Base-by-base conservation (phyloP, 352 stramenopile genomes). In the Phytophthora nicotianae region DNA sequence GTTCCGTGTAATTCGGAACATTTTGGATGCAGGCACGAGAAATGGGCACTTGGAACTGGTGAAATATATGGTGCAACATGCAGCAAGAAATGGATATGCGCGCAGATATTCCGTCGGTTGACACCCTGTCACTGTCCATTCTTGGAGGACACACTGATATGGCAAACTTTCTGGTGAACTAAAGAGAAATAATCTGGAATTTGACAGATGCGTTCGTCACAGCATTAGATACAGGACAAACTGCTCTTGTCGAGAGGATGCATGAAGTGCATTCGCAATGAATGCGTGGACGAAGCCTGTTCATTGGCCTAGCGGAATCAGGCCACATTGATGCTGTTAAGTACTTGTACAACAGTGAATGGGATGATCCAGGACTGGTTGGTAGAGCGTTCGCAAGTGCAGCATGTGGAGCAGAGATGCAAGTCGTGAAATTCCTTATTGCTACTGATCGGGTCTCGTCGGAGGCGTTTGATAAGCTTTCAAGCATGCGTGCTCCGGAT, bases 1-100 rank as follows among this genome's bases (percentile, higher is more conserved):
- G 40, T 60, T 45, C 8, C 5, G 1, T 2, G 14, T 11, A 2
- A 19, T 35, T 6, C 27, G n/a, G 1, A 16, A 19, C 13, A 7
- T 51, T 35, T 4, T 51, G 11, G 19, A 46, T 35, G 27, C 26
- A 17, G 27, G 24, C 2, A 37, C 27, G 5, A 11, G 6, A 2
- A 43, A 60, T 32, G 27, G 52, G 19, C 52, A 60, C 13, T 17
- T 51, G 3, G 2, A 35, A 2, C 19, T 60, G 14, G 52, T 51
- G 27, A 19, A 46, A 17, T 60, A 45, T 1, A 51, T 51, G 52
- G 20, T 60, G 11, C 6, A 45, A 19, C 19, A 51, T 5, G 41
- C 40, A 33, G 24, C 13, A 9, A n/a, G 32, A n/a, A 16, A 17
- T 38, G 32, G 42, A 7, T 46, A 60, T 27, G 5, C 2, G 10